Conservation (phyloP, 208 protist genomes). For the Crithidia brevicula region DNA sequence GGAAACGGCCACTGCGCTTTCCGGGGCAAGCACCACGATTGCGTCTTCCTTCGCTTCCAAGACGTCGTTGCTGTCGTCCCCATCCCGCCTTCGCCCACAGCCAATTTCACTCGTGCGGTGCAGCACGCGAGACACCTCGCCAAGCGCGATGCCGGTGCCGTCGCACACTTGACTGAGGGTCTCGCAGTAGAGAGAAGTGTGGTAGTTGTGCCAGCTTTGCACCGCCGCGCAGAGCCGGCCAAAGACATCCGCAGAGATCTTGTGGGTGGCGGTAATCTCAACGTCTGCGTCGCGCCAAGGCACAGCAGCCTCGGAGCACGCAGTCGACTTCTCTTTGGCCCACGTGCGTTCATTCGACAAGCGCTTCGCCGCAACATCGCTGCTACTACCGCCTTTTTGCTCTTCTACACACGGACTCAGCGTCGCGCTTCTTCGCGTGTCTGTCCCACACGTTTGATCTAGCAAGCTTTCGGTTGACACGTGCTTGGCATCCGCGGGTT, state of each 20-base stretch:
- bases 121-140: constrained; percentile 30
- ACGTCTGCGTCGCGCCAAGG: neutral
- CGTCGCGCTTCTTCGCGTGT: too few relatives aligned
- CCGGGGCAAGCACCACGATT: constrained; percentile 48
- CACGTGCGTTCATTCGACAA: too few relatives aligned
- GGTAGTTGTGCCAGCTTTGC: constrained; percentile 58
- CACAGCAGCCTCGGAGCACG: too few relatives aligned
- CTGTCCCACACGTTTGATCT: too few relatives aligned
- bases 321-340: too few relatives aligned
- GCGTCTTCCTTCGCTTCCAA: constrained; percentile 14
- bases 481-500: neutral
- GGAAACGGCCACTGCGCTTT: constrained; percentile 53
- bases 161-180: constrained; percentile 29
- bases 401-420: too few relatives aligned
- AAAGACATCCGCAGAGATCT: neutral
- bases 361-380: too few relatives aligned
- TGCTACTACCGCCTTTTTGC: too few relatives aligned
- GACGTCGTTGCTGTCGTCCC: neutral
- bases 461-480: too few relatives aligned
- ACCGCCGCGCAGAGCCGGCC: constrained; percentile 5
- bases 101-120: too few relatives aligned
- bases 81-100: too few relatives aligned
- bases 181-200: constrained; percentile 71
- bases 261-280: constrained; percentile 4
- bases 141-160: constrained; percentile 26